phyloP scores from a whole-genome alignment of 306 rosid genomes.

The Mucuna pruriens region DNA sequence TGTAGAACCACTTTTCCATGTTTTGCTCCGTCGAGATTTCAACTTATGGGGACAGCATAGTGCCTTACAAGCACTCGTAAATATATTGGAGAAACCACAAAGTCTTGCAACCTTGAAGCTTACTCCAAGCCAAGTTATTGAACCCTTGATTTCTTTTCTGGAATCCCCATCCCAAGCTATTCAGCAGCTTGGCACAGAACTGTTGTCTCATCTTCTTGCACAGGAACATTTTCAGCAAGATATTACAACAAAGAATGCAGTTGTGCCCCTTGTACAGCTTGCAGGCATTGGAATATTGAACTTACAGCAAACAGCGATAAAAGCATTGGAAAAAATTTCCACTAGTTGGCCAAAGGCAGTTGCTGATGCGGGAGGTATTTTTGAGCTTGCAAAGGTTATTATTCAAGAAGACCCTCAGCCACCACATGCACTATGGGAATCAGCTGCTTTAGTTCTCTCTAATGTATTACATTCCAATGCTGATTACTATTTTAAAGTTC shows the following conservation, averaged over 20 bases:
- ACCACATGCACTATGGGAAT: constrained; percentile 91
- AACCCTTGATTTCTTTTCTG: constrained; percentile 87
- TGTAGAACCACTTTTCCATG: constrained; percentile 94
- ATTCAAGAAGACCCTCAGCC: constrained; percentile 98
- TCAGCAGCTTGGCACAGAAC: constrained; percentile 98
- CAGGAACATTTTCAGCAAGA: constrained; percentile 98
- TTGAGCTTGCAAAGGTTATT: constrained; percentile 94
- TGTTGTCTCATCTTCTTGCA: constrained; percentile 92
- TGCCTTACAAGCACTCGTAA: constrained; percentile 97
- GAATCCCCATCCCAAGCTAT: constrained; percentile 95
- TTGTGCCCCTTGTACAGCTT: constrained; percentile 95
- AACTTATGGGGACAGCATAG: constrained; percentile 98
- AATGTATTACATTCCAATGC: constrained; percentile 75
- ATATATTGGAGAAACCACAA: constrained; percentile 97
- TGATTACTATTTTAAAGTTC: constrained; percentile 88
- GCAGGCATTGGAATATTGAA: constrained; percentile 96
- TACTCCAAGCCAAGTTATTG: constrained; percentile 95
- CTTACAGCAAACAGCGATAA: constrained; percentile 92
- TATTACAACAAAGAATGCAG: constrained; percentile 91
- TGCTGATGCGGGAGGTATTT: constrained; percentile 96
- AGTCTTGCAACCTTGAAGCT: constrained; percentile 89
- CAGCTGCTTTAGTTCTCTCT: constrained; percentile 94
- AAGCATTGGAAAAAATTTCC: constrained; percentile 90
- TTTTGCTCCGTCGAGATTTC: constrained; percentile 82
- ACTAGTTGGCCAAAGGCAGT: constrained; percentile 95